Base-by-base conservation (phyloP, 192 early-diverging fungal species). In the Paraglomus occultum region DNA sequence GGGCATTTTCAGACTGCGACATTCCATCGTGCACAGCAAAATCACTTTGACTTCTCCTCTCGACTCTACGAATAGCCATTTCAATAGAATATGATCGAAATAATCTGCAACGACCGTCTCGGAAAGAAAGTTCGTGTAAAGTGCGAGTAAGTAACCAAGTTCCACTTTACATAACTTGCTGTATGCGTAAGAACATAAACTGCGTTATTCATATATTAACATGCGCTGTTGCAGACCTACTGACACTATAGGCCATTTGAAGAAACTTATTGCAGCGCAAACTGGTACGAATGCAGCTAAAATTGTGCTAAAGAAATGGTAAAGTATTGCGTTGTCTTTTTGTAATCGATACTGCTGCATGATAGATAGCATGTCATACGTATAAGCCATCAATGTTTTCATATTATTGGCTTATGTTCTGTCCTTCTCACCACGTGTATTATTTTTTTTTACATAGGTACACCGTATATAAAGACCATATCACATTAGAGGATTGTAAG, bases 91-190 rank as follows among this genome's bases (percentile, higher is more conserved):
- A 79, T 89, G 76, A 87, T 91, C 74, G 86, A 93, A 78, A 66
- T 95, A 47, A 76, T 85, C 63, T 85, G 86, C 66, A 94, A 95
- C 82, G 94, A 95, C 83, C 85, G 94, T 68, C 80, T 94, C 15
- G 94, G 94, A 12, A 94, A 93, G 78, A 95, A 95, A 70, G 90
- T 94, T 39, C 78, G 91, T 42, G 92, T 95, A 18, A 93, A 93
- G 70, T 91, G 90, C 84, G 88, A 89, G 89, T 90, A 85, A 50
- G 84, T 80, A 5, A 39, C 50, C 1, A 5, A 54, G 9, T 12
- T 2, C 23, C 15, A 20, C 60, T n/a, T 17, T 53, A 18, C 14
- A 44, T 43, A 18, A 39, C 40, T 69, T 54, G 40, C 0, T 43
- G 15, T n/a, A 44, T 12, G 11, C 7, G 4, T 8, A 73, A 55